Evolutionary conservation across 495 filamentous ascomycete genomes (phyloP), one percentile per base, ranked within the genome.

Genomic region (Terfezia claveryi): DNA sequence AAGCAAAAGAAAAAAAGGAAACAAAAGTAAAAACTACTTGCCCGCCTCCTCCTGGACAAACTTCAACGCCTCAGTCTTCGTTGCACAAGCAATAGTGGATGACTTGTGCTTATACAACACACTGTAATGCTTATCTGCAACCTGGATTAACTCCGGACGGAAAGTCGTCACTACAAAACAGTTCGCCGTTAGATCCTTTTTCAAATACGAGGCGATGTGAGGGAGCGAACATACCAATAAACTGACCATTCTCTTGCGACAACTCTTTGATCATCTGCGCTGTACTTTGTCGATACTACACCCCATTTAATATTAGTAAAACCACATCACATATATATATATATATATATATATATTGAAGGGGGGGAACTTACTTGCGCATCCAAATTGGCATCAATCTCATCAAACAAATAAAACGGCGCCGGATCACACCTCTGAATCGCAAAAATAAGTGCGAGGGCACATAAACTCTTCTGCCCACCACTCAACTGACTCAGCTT

Each of bases 391-490:
- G 91, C 91, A 67, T 99, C 91, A 63, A 99, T 94, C 71, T 99
- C 91, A 66, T 99, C 91, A 59, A 99, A 99, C 58, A 99, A 85
- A 69, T 96, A 94, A 72, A 99, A 96, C 11, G 91, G 91, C 16
- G 88, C 89, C 7, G 92, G 91, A 62, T 96, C 91, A 62, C 91
- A 93, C 59, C 87, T 83, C 63, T 99, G 91, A 67, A 99, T 93
- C n/a, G 91, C 91, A 66, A 99, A 96, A 58, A 99, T 86, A 51
- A 99, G 77, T 54, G 89, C 89, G 52, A 99, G 78, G 12, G 91
- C 91, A 69, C 89, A 70, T 76, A 74, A 70, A 86, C 87, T 94
- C 76, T 99, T 99, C 60, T 99, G 91, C 44, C 91, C 91, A 71
- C 91, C 91, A 59, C 83, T 89, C 55, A 99, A 78, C 69, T 99